Base-by-base conservation (phyloP, 192 early-diverging fungal genomes). In the Coemansia sp. region DNA sequence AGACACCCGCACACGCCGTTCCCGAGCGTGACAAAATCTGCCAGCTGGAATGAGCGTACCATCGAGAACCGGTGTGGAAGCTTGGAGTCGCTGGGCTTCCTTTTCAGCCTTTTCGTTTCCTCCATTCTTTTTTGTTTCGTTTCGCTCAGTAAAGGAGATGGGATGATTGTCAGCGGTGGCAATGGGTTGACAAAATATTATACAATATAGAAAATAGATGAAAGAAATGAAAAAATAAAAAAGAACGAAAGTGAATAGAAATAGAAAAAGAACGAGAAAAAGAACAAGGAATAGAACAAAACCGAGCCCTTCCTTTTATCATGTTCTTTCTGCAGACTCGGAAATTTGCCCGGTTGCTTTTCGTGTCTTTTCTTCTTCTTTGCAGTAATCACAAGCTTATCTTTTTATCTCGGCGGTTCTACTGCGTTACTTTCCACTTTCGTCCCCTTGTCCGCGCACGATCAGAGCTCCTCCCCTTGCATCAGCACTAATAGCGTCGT, bases 1-100 rank as follows among this genome's bases (percentile, higher is more conserved):
- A 86, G 75, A 11, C 85, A 84, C 10, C 91, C 94, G 68, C 91
- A 95, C 32, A 89, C 89, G 19, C 89, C 90, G 83, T 95, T 96
- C 61, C 88, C 88, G 11, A 96, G 85, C 5, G 94, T 96, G 62
- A 96, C 91, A 67, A 91, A 80, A 78, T 96, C 94, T 4, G 94
- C 94, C 45, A 92, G 72, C 62, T 90, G 84, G 74, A 96, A 94
- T 56, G 74, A 77, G 39, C 85, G 74, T 43, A 86, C 84, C 84
- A 85, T 71, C 21, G 80, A 83, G 67, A 85, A 85, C 57, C 75
- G 80, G 32, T 56, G 40, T 4, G 84, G 79, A 60, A 74, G 76
- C 51, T 65, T 40, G 12, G 77, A 68, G 62, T 70, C 73, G 61
- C 73, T 83, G 59, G 72, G 58, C 65, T 77, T 82, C 18, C 74